Conservation (phyloP, 805 yeast species). For the Zygosaccharomyces kombuchaensis region DNA sequence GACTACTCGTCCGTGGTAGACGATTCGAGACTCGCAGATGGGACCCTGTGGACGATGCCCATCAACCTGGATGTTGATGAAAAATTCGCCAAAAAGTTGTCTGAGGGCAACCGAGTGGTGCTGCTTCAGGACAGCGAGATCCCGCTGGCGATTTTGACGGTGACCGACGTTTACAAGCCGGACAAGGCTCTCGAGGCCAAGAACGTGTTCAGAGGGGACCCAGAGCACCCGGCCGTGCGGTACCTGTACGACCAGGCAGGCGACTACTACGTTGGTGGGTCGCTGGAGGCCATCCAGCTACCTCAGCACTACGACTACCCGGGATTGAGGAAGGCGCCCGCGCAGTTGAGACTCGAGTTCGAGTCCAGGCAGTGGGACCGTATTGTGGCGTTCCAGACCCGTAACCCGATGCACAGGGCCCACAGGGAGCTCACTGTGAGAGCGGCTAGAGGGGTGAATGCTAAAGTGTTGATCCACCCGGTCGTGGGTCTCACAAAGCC, state of each 20-base stretch:
- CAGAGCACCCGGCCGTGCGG: slow-evolving; percentile 89
- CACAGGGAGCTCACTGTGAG: slow-evolving; percentile 94
- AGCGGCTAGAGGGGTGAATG: slow-evolving; percentile 90
- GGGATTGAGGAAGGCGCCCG: slow-evolving; percentile 82
- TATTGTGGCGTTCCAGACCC: slow-evolving; percentile 95
- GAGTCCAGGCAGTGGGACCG: slow-evolving; percentile 74
- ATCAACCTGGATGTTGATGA: slow-evolving; percentile 76
- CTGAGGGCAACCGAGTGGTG: slow-evolving; percentile 59
- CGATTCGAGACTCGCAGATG: slow-evolving; percentile 66
- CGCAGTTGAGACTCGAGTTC: slow-evolving; percentile 84
- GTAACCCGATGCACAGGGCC: slow-evolving; percentile 99
- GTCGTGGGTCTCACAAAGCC: slow-evolving; percentile 97
- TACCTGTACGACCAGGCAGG: slow-evolving; percentile 72
- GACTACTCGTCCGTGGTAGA: slow-evolving; percentile 64
- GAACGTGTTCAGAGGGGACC: slow-evolving; percentile 91
- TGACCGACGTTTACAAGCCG: slow-evolving; percentile 76
- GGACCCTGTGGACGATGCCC: slow-evolving; percentile 88
- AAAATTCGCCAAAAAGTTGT: slow-evolving; percentile 42
- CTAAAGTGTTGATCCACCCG: slow-evolving; percentile 87
- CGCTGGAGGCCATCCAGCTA: slow-evolving; percentile 72
- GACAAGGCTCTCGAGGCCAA: slow-evolving; percentile 76
- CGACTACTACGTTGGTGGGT: slow-evolving; percentile 85
- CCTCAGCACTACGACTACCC: slow-evolving; percentile 90
- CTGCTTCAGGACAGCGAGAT: slow-evolving; percentile 77
- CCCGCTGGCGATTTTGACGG: slow-evolving; percentile 75